A percentile compares a stretch with the other conserved stretches of the same genome.
Conservation (phyloP, 2,329 filamentous ascomycete species). For the Botrytis squamosa region DNA sequence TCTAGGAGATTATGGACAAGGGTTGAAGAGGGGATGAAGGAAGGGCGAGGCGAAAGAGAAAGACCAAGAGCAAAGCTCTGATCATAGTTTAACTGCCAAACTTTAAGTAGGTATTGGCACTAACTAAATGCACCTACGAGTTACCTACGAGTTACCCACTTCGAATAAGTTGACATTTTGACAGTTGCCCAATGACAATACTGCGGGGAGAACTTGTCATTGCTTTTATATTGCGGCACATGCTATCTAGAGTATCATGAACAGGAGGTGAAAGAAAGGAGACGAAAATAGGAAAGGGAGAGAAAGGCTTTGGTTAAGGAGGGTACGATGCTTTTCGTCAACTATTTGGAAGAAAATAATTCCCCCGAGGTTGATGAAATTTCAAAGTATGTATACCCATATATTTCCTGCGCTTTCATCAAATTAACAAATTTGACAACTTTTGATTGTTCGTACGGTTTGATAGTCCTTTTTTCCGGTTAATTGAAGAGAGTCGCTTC, state of each 20-base stretch:
- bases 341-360: not conserved
- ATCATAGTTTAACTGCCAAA: not conserved
- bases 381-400: not conserved
- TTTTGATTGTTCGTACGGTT: not conserved
- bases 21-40: not conserved
- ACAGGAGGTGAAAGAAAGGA: not conserved
- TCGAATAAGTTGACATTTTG: not conserved
- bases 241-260: not conserved
- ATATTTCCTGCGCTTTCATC: not conserved
- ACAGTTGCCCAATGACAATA: not conserved
- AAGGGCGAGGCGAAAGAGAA: not conserved
- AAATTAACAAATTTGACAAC: not conserved
- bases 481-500: not conserved
- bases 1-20: not conserved
- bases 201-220: not conserved
- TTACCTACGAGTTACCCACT: not conserved
- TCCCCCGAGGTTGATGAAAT: not conserved
- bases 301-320: not conserved
- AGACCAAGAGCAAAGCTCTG: not conserved
- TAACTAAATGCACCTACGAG: not conserved
- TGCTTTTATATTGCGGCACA: not conserved
- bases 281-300: not conserved
- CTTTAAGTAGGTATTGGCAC: not conserved
- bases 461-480: not conserved
- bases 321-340: not conserved